Conservation (phyloP, 2,329 filamentous ascomycete species). For the Aspergillus sp. region DNA sequence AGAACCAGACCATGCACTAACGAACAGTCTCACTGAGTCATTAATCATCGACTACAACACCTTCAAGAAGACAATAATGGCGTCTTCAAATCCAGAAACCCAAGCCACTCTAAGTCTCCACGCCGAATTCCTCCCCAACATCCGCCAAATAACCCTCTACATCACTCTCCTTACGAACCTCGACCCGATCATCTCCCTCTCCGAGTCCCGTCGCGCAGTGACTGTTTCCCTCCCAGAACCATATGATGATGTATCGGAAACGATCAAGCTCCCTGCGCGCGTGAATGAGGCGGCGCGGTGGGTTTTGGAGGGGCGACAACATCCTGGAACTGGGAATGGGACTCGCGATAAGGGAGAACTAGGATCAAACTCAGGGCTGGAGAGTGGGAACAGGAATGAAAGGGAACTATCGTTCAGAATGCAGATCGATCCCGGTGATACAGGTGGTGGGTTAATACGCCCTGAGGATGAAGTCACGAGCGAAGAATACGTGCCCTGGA, state of each 20-base stretch:
- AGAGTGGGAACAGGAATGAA: no score
- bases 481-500: conserved; percentile 31
- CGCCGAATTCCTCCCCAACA: conserved; percentile 55
- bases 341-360: neutral
- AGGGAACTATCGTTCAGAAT: conserved; percentile 49
- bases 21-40: no score
- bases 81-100: no score
- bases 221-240: conserved; percentile 29
- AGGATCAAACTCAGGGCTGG: conserved; percentile 18
- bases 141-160: conserved; percentile 54
- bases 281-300: conserved; percentile 23
- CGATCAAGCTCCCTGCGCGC: conserved; percentile 44
- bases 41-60: no score
- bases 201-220: conserved; percentile 29
- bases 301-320: conserved; percentile 8
- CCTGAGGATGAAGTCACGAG: conserved; percentile 19
- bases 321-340: conserved; percentile 2
- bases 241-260: conserved; percentile 21
- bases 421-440: conserved; percentile 36
- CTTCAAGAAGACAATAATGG: no score
- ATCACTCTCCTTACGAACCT: conserved; percentile 37
- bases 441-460: neutral
- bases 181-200: conserved; percentile 22
- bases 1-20: no score
- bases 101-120: conserved; percentile 38